Evolutionary conservation across 352 stramenopile species (phyloP).

Genomic region (Thraustotheca clavata): DNA sequence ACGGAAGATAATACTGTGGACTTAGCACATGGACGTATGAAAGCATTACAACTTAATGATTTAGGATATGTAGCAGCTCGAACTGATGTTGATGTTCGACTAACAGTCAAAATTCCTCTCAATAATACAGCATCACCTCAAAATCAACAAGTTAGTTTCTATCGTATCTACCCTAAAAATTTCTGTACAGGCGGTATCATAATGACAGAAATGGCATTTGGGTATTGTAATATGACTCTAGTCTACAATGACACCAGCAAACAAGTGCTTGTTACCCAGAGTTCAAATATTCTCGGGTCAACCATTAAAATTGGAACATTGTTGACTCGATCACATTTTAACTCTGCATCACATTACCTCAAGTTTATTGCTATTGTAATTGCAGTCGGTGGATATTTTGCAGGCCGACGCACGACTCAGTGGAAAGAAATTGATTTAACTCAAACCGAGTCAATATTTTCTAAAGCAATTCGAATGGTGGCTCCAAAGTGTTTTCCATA

Average conservation of each 20-base stretch:
- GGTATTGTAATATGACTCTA: slow-evolving; percentile 1
- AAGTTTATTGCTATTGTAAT: neutral
- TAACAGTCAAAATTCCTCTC: neutral
- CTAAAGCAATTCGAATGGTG: neutral
- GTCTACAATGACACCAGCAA: neutral
- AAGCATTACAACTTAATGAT: neutral
- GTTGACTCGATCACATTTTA: neutral
- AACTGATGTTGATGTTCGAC: neutral
- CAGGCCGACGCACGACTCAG: neutral
- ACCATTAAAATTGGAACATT: neutral
- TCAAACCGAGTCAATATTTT: neutral
- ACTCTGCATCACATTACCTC: neutral
- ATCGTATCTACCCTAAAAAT: neutral
- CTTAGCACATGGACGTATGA: neutral
- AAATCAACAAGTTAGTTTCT: neutral
- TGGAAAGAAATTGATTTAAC: neutral
- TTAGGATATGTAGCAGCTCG: neutral
- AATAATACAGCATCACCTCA: neutral
- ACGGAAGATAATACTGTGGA: neutral
- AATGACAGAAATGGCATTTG: neutral
- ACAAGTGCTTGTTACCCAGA: neutral
- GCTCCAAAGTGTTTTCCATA: neutral
- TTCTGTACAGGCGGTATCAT: slow-evolving; percentile 6
- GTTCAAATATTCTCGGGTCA: neutral
- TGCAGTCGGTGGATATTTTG: neutral